Evolutionary conservation across 768 basidiomycete species (phyloP).

Genomic region (Favolaschia claudopus): DNA sequence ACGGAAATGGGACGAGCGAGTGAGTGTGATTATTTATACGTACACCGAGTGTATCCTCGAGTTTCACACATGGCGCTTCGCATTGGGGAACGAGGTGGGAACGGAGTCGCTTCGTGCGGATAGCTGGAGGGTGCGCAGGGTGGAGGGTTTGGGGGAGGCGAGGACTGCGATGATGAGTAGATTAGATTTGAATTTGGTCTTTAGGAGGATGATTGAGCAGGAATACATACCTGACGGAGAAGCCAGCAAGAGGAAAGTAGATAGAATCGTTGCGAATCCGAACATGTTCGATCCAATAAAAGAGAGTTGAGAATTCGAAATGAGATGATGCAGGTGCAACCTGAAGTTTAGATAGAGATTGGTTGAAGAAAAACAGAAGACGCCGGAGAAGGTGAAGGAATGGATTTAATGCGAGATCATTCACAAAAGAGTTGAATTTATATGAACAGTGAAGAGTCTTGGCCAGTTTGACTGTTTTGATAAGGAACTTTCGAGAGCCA

Average conservation of each 20-base stretch:
- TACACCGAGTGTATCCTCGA: conserved; percentile 1
- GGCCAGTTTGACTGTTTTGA: conserved; percentile 11
- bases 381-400: neutral
- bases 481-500: neutral
- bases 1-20: neutral
- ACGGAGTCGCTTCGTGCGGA: neutral
- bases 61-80: neutral
- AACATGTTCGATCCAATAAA: no score
- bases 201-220: no score
- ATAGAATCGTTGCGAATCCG: conserved; percentile 12
- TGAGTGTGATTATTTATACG: neutral
- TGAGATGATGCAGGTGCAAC: neutral
- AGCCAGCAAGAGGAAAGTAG: conserved; percentile 3
- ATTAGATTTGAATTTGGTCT: neutral
- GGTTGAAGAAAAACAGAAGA: neutral
- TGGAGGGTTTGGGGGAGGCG: neutral
- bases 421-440: conserved; percentile 1
- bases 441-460: neutral
- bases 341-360: no score
- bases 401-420: neutral
- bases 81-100: neutral
- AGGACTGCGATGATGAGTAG: neutral
- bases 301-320: neutral
- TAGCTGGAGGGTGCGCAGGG: neutral
- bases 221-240: conserved; percentile 13